Percentiles rank a stretch among this genome's conserved stretches.
Conservation (phyloP, 169 alveolate genomes). For the Toxoplasma gondii region DNA sequence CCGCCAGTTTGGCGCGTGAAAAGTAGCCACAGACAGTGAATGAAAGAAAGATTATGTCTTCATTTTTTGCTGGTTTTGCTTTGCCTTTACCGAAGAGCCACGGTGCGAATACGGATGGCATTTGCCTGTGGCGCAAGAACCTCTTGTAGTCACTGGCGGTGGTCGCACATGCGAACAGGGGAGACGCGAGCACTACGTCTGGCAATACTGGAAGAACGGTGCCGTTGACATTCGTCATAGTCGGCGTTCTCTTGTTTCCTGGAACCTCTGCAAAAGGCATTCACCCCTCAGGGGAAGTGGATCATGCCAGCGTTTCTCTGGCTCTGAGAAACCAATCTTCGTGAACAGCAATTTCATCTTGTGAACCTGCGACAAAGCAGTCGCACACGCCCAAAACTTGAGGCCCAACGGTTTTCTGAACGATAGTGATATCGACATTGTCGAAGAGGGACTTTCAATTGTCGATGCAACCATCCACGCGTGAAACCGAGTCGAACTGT, state of each 20-base stretch:
- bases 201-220: background rate
- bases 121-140: background rate
- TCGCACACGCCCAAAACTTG: no score
- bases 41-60: background rate
- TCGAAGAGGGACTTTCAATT: no score
- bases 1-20: background rate
- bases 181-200: background rate
- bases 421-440: no score
- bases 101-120: background rate
- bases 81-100: background rate
- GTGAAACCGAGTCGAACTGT: no score
- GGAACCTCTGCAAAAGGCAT: background rate
- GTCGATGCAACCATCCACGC: no score
- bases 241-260: background rate
- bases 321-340: background rate
- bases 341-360: background rate
- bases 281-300: background rate
- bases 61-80: background rate
- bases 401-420: no score
- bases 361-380: no score
- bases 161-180: background rate
- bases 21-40: background rate
- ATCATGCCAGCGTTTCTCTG: background rate
- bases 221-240: background rate
- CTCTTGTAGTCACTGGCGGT: background rate